phyloP scores from a whole-genome alignment of 441 rosid genomes.

The Corymbia citriodora region DNA sequence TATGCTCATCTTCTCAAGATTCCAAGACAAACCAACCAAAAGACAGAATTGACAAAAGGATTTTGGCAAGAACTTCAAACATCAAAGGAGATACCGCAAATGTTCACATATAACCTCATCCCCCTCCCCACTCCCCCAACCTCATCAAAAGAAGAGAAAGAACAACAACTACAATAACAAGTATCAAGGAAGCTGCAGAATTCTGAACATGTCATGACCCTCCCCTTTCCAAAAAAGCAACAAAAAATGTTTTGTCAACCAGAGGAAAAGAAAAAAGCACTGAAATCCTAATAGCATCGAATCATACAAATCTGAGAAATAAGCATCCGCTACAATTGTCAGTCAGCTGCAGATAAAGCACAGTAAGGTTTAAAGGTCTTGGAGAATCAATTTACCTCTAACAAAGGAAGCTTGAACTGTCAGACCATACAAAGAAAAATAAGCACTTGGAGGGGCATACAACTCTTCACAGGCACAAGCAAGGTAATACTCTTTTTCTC shows the following conservation, averaged over 20 bases:
- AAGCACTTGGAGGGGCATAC: slow-evolving; percentile 94
- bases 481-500: slow-evolving; percentile 86
- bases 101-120: not conserved
- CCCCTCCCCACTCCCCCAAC: not conserved
- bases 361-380: not conserved
- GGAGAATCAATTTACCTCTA: slow-evolving; percentile 47
- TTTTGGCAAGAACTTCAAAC: not conserved
- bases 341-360: not conserved
- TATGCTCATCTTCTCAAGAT: not conserved
- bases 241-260: not conserved
- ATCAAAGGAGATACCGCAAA: not conserved
- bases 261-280: not conserved
- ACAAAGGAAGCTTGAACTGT: slow-evolving; percentile 91
- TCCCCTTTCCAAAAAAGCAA: not conserved
- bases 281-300: not conserved
- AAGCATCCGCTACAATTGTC: not conserved
- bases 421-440: slow-evolving; percentile 83
- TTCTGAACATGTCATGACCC: not conserved
- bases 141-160: not conserved
- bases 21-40: not conserved
- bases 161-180: not conserved
- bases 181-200: not conserved
- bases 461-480: slow-evolving; percentile 85
- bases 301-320: not conserved
- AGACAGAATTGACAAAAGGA: not conserved